Base-by-base conservation (phyloP, 1,284 basidiomycete genomes). In the Ganoderma lucidum region DNA sequence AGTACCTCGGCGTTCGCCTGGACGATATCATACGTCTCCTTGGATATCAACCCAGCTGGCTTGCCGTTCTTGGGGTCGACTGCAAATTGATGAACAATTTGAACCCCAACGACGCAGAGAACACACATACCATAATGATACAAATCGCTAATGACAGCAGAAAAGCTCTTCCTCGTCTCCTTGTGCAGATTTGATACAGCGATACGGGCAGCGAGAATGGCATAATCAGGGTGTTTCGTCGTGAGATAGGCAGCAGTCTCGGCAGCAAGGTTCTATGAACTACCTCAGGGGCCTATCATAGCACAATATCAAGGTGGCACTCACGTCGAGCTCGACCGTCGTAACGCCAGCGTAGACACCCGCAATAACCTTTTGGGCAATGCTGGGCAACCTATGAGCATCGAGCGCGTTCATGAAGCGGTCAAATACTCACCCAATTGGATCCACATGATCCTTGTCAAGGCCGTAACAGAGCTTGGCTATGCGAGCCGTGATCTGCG, bases 151-250 rank as follows among this genome's bases (percentile, higher is more conserved):
- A 99, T 88, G 73, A 99, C 97, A 74, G 93, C 88, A 17, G 95
- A 96, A 81, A 99, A 99, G 76, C 85, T 93, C 87, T 99, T 99
- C 85, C 96, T 97, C 44, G 98, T 99, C 84, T 99, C 97, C 81
- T 99, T 99, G 89, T 99, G 98, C 28, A 99, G 85, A 83, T 99
- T 99, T 71, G 96, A 98, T 78, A 99, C 97, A 71, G 97, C 97
- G 68, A 99, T 99, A 74, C 98, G 95, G 17, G 98, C 98, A 14
- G 98, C 98, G 69, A 99, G 94, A 71, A 99, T 93, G 39, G 98
- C 97, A 78, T 99, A 99, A 81, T 99, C 98, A 14, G 97, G 97
- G 80, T 97, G 96, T 75, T 94, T 95, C 41, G 97, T 98, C 2
- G 98, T 99, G 75, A 99, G 92, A 82, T 94, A 98, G 0, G 98